These are phyloP conservation scores for Ogataea populi-albae DNA, from an alignment of 805 yeast species.

Conservation along the genomic window DNA sequence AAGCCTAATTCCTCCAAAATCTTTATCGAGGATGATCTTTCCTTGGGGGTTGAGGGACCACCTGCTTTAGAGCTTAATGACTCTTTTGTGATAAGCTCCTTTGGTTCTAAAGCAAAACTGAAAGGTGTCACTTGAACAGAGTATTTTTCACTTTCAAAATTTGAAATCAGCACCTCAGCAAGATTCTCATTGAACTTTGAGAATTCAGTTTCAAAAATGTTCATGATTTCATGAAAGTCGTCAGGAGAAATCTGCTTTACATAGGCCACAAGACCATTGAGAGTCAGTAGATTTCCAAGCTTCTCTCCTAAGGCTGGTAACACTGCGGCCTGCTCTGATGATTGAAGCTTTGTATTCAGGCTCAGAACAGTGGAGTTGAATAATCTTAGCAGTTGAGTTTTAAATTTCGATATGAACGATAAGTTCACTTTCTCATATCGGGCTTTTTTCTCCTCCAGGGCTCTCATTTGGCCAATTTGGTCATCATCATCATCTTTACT, in stretches of 20 bases:
- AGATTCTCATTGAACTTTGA: constrained; percentile 29
- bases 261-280: constrained; percentile 51
- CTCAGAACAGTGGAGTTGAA: constrained; percentile 28
- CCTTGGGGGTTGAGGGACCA: constrained; percentile 5
- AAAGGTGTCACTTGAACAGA: constrained; percentile 7
- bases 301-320: constrained; percentile 21
- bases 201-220: constrained; percentile 36
- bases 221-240: constrained; percentile 43
- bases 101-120: constrained; percentile 22
- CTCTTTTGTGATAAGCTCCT: constrained; percentile 16
- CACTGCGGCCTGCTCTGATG: constrained; percentile 10
- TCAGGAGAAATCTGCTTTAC: constrained; percentile 53
- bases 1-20: constrained; percentile 28
- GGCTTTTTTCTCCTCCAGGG: constrained; percentile 62
- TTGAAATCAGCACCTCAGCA: constrained; percentile 16
- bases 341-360: constrained; percentile 30
- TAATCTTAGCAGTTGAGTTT: constrained; percentile 25
- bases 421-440: constrained; percentile 56
- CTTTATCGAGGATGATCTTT: constrained; percentile 15
- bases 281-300: constrained; percentile 40
- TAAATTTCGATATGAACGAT: constrained; percentile 47
- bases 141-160: constrained; percentile 12
- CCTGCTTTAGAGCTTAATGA: constrained; percentile 9
- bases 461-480: constrained; percentile 62
- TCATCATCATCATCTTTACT: constrained; percentile 37